phyloP scores from a whole-genome alignment of 768 basidiomycete genomes.

The Termitomyces titanicus region DNA sequence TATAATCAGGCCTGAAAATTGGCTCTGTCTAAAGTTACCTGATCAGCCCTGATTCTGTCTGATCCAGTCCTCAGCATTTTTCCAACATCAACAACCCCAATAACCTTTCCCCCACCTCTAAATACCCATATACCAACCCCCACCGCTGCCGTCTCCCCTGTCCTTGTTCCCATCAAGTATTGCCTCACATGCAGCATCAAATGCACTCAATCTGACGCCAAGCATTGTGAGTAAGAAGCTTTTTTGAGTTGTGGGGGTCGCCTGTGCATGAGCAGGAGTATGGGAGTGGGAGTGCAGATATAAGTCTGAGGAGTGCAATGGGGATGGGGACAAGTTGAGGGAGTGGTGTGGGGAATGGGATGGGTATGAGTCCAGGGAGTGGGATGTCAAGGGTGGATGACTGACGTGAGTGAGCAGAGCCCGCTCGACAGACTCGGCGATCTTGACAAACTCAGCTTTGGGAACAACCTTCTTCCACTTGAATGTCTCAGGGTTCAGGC shows the following conservation, averaged over 20 bases:
- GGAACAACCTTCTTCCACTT: too few relatives aligned
- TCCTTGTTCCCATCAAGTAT: conserved; percentile 63
- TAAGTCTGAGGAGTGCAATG: neutral
- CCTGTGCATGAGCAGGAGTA: conserved; percentile 36
- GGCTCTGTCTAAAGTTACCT: too few relatives aligned
- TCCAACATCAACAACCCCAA: conserved; percentile 22
- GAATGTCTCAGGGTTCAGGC: too few relatives aligned
- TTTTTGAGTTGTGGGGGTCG: conserved; percentile 48
- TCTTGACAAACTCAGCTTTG: too few relatives aligned
- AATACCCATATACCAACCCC: conserved; percentile 43
- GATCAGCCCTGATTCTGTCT: too few relatives aligned
- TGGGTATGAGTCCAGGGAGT: conserved; percentile 39
- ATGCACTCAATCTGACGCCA: conserved; percentile 76
- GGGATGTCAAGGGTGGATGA: too few relatives aligned
- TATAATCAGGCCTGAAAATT: too few relatives aligned
- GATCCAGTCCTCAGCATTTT: too few relatives aligned
- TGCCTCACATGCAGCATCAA: conserved; percentile 61
- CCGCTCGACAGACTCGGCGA: too few relatives aligned
- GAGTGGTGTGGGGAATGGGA: too few relatives aligned
- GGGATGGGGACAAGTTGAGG: too few relatives aligned
- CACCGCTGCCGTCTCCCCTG: conserved; percentile 39
- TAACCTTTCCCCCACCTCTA: conserved; percentile 49
- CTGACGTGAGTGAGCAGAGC: too few relatives aligned
- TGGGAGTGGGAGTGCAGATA: neutral
- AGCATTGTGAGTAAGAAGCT: conserved; percentile 79